Base-by-base conservation (phyloP, 192 early-diverging fungal genomes). In the Rhizoclosmatium sp. region DNA sequence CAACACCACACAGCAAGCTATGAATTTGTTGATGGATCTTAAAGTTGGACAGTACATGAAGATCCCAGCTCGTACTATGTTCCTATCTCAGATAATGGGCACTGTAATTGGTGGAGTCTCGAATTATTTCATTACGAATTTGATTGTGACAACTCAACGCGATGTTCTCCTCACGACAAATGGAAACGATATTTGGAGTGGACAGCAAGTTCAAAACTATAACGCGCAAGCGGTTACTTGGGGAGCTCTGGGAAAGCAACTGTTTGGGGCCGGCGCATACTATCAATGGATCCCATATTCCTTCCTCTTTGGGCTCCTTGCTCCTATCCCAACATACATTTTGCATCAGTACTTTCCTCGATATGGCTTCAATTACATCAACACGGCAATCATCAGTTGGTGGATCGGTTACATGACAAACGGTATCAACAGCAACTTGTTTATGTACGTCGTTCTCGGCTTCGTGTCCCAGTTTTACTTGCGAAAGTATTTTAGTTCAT, bases 211-310 rank as follows among this genome's bases (percentile, higher is more conserved):
- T 49, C 81, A 87, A 60, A 85, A 84, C 5, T 94, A 94, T 82
- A 91, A 89, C 74, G 91, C 92, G 1, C 90, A 91, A 0, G 92
- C 92, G 10, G 86, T 94, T 9, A 92, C 95, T 51, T 96, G 93
- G 93, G 95, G 95, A 70, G 85, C 92, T 4, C 5, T 75, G 10
- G 72, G n/a, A 16, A 82, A 77, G 49, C 90, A 87, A 51, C 89
- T 93, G 84, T 92, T 94, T 75, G 87, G 88, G 45, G 78, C 86
- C 80, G 92, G 87, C 75, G 92, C 84, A 68, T 79, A 83, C 4
- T 92, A 92, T 86, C 79, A 87, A 58, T 75, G 72, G 64, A 58
- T 73, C 2, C 70, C 78, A 9, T 79, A 85, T 39, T 89, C 85
- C 62, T 78, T 89, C 76, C 84, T 89, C 64, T 78, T 95, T 48